These are phyloP conservation scores for Crithidia fasciculata DNA, from an alignment of 208 protist species.

Conservation along the genomic window DNA sequence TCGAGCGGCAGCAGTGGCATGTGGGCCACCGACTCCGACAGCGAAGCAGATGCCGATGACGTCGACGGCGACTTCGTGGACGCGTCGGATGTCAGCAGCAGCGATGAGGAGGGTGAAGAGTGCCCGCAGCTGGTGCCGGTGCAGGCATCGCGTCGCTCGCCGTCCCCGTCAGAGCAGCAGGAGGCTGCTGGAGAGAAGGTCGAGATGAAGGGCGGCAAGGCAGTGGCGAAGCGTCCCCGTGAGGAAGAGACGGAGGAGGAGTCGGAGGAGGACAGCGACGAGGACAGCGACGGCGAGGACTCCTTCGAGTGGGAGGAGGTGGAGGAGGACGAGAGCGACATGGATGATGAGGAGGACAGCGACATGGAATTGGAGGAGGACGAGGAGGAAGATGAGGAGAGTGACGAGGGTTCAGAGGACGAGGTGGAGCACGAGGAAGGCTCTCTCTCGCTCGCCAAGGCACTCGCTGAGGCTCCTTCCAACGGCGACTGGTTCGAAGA, in stretches of 20 bases:
- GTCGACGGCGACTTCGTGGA: constrained; percentile 82
- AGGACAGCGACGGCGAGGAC: constrained; percentile 28
- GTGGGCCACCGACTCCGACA: constrained; percentile 81
- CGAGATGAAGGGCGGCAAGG: constrained; percentile 4
- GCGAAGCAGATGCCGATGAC: constrained; percentile 63
- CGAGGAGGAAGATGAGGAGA: constrained; percentile 50
- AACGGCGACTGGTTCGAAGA: constrained; percentile 76
- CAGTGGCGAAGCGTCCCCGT: constrained; percentile 7
- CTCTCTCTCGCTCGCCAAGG: constrained; percentile 30
- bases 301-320: constrained; percentile 28
- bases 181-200: constrained; percentile 13
- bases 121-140: constrained; percentile 76
- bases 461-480: constrained; percentile 17
- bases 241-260: constrained; percentile 18
- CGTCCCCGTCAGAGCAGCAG: neutral
- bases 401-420: constrained; percentile 36
- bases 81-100: constrained; percentile 45
- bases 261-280: constrained; percentile 21
- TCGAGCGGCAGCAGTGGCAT: constrained; percentile 53
- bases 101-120: constrained; percentile 46
- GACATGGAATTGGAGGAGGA: constrained; percentile 11
- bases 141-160: neutral
- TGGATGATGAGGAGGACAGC: constrained; percentile 30
- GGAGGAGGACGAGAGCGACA: constrained; percentile 25
- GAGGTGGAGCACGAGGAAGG: constrained; percentile 25